Conservation (phyloP, 2,329 filamentous ascomycete genomes). For the Tolypocladium guangdongense region DNA sequence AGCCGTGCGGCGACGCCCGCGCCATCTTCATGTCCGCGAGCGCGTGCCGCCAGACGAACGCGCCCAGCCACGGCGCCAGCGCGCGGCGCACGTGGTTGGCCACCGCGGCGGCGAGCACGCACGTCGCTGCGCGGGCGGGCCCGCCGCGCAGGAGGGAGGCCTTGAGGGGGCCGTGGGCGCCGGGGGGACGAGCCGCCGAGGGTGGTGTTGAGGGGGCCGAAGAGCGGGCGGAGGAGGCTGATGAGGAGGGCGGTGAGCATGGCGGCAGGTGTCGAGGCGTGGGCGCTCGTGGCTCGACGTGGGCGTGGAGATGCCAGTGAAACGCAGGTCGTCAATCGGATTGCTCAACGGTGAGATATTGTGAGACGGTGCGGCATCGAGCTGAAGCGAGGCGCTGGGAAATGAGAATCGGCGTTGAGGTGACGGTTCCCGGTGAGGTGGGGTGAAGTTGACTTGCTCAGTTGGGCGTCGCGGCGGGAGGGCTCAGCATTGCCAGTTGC, state of each 20-base stretch:
- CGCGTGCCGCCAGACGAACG: slow-evolving; percentile 18
- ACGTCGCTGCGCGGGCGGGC: slow-evolving; percentile 11
- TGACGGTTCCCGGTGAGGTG: neutral
- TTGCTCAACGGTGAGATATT: neutral
- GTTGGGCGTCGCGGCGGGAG: neutral
- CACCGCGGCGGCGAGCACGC: slow-evolving; percentile 23
- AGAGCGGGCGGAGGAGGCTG: neutral
- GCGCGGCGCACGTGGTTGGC: slow-evolving; percentile 27
- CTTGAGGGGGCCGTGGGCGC: neutral
- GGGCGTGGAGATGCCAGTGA: neutral
- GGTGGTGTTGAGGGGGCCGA: neutral
- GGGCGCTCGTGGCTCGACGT: neutral
- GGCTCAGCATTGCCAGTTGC: neutral
- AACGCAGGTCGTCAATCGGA: neutral
- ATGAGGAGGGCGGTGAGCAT: neutral
- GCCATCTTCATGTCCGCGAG: slow-evolving; percentile 24
- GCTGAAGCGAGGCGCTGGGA: neutral
- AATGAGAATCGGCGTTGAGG: neutral
- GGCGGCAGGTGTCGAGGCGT: neutral
- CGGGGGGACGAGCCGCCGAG: neutral
- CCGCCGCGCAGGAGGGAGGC: slow-evolving; percentile 13
- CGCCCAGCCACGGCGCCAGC: slow-evolving; percentile 17
- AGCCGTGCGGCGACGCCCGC: slow-evolving; percentile 22
- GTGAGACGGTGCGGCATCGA: neutral
- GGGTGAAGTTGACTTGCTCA: neutral